Percentiles rank a stretch among this genome's conserved stretches.
phyloP scores from a whole-genome alignment of 306 rosid species.

The Albizia julibrissin region DNA sequence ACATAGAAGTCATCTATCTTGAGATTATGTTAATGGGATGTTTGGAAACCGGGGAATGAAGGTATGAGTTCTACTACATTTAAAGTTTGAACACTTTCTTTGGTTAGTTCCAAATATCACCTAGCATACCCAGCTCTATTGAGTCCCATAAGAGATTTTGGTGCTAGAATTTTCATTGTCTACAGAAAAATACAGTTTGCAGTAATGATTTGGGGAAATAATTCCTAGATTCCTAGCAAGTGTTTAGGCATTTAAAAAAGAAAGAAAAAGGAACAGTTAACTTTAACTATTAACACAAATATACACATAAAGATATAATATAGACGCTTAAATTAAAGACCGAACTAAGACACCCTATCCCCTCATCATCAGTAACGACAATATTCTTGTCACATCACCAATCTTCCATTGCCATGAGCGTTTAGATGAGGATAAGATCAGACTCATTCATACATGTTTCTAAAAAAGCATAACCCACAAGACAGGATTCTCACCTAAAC shows the following conservation, averaged over 20 bases:
- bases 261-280: background rate
- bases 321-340: background rate
- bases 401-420: background rate
- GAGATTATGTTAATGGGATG: background rate
- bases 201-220: no score
- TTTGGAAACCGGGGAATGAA: conserved; percentile 37
- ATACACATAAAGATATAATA: background rate
- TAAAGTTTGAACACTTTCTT: background rate
- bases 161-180: no score
- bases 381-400: background rate
- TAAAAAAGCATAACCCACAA: background rate
- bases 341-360: background rate
- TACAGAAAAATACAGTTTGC: no score
- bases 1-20: no score
- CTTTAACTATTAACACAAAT: background rate
- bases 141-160: no score
- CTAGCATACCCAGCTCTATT: no score
- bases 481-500: background rate
- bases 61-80: background rate
- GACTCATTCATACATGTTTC: background rate
- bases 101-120: conserved; percentile 30
- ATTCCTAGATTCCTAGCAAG: no score
- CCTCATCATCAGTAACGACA: background rate
- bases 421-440: background rate
- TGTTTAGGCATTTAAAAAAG: no score